Conservation (phyloP, 768 basidiomycete species). For the Leucogyrophana mollusca region DNA sequence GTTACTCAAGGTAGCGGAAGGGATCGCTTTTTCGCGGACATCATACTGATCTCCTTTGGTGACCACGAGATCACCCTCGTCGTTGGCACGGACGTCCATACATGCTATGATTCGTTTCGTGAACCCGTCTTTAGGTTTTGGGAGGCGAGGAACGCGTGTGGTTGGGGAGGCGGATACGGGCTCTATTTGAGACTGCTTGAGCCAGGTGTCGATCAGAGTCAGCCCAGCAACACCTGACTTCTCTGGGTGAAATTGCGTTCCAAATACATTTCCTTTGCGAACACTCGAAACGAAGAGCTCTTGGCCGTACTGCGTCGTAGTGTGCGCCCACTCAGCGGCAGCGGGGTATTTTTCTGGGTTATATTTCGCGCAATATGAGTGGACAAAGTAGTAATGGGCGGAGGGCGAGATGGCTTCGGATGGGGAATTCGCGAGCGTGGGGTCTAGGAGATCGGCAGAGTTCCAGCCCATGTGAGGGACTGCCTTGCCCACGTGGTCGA, state of each 20-base stretch:
- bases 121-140: conserved; percentile 58
- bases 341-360: conserved; percentile 51
- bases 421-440: conserved; percentile 30
- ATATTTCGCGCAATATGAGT: conserved; percentile 88
- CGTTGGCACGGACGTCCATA: conserved; percentile 96
- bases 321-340: conserved; percentile 75
- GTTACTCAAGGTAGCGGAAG: conserved; percentile 14
- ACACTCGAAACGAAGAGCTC: conserved; percentile 89
- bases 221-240: conserved; percentile 92
- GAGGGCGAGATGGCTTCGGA: conserved; percentile 47
- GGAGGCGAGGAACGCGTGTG: conserved; percentile 32
- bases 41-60: conserved; percentile 99
- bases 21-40: conserved; percentile 74
- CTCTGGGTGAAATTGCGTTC: conserved; percentile 96
- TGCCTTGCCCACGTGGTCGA: conserved; percentile 70
- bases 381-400: conserved; percentile 95
- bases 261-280: conserved; percentile 82
- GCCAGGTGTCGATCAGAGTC: conserved; percentile 76
- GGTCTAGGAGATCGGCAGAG: conserved; percentile 57
- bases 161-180: conserved; percentile 35
- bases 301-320: conserved; percentile 90
- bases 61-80: conserved; percentile 94
- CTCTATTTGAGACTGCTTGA: conserved; percentile 50
- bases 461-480: conserved; percentile 99
- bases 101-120: conserved; percentile 97